Base-by-base conservation (phyloP, 164 flowering plant species). In the Macadamia tetraphylla region DNA sequence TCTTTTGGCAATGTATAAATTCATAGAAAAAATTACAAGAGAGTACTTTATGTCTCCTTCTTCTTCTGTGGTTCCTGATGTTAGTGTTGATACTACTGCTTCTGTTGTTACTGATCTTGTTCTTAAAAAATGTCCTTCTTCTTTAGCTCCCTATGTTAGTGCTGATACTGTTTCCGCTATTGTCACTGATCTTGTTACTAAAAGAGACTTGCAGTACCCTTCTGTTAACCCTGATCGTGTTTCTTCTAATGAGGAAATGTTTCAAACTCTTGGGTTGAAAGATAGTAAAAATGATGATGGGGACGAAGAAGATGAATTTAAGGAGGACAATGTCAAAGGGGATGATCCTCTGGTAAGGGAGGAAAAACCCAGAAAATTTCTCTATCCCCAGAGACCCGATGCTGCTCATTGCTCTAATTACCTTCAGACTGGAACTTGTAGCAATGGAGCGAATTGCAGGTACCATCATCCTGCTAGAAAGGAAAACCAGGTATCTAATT, bases 331-430 rank as follows among this genome's bases (percentile, higher is more conserved):
- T 14, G n/a, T 10, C 2, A 74, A 63, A 6, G 64, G 9, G 60
- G 67, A 64, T 13, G n/a, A n/a, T n/a, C 53, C 44, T 3, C 58
- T 6, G 1, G 62, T 10, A 17, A 58, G 44, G n/a, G 67, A 52
- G 60, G 69, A 53, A 49, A 62, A 63, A 51, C 30, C 31, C 17
- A 71, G 56, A 17, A 72, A 29, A 15, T n/a, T n/a, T n/a, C n/a
- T n/a, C n/a, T n/a, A n/a, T n/a, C 48, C 23, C 62, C 71, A 71
- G 51, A 84, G n/a, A 78, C 74, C 98, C 98, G 0, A n/a, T 81
- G 76, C 77, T 94, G 64, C 86, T 87, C 88, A 89, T 73, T 93
- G 98, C 70, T n/a, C 85, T 0, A 86, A 62, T 77, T 93, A 89
- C 70, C 70, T 91, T 73, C 76, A 79, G 51, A 88, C 81, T 1